Evolutionary conservation across 202 grass and related monocot species (phyloP), one percentile per base, ranked within the genome.

Genomic region (Saccharum hybrid): DNA sequence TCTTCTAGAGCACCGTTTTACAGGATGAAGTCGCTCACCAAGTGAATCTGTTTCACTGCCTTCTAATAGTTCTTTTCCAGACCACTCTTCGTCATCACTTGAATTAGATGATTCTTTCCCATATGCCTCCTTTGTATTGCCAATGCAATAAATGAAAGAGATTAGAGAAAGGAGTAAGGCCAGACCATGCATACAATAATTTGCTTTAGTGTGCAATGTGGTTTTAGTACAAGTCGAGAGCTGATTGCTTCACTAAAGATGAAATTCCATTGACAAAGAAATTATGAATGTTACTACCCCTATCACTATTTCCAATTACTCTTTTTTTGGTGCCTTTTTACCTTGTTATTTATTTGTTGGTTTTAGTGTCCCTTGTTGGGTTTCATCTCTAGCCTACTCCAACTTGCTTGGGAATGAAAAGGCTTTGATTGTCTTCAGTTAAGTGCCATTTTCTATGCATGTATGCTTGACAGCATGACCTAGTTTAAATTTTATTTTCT

Each of bases 51-150:
- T 77, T 80, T 81, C 83, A 10, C 75, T 83, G 59, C 85, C 91
- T 51, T 79, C 75, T 84, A 51, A 74, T 45, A 89, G 89, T 60
- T 63, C 86, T 76, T 91, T 89, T 68, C 88, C 93, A 81, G 86
- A 88, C 97, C 97, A 99, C 68, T 92, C 93, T 86, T 94, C 88
- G 75, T 94, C 89, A 26, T 84, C 90, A 84, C 86, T 92, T 80
- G 93, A 88, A 85, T 74, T 79, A 60, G 91, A 90, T 74, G 81
- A 90, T 83, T 49, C 71, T 85, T 96, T 82, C 68, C 75, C 93
- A 92, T 91, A 93, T 40, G 91, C 84, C 68, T 96, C 96, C 96
- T 94, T 83, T 42, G 71, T 33, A 84, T 72, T 66, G 18, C 49
- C 69, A 81, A 77, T 77, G 57, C 77, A 51, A 77, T 64, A 74